Percentiles rank a stretch among this genome's conserved stretches.
phyloP scores from a whole-genome alignment of 2,329 filamentous ascomycete species.

The Xylariaceae sp. region DNA sequence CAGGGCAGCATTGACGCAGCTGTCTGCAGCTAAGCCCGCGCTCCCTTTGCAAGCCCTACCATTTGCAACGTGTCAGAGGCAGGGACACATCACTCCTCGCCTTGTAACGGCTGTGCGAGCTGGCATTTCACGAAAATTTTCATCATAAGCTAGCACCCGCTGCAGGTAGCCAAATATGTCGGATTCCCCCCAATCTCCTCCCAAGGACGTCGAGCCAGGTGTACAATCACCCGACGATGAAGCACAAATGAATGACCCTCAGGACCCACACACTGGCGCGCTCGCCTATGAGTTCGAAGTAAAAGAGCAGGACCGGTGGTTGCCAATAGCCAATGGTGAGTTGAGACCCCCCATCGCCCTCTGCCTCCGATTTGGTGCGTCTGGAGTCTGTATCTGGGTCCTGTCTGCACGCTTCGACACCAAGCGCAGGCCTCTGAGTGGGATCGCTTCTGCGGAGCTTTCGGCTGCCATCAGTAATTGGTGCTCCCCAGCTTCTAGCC shows the following conservation, averaged over 20 bases:
- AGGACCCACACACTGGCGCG: conserved; percentile 71
- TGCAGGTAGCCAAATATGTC: conserved; percentile 86
- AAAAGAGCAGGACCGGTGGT: conserved; percentile 99
- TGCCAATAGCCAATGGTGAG: conserved; percentile 99
- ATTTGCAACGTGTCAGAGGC: conserved; percentile 56
- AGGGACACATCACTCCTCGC: conserved; percentile 54
- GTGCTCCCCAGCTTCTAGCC: conserved; percentile 25
- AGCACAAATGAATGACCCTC: conserved; percentile 85
- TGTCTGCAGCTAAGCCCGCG: conserved; percentile 51
- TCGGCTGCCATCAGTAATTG: conserved; percentile 35
- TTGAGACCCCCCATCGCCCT: conserved; percentile 41
- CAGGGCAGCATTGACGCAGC: conserved; percentile 49
- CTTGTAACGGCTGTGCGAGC: conserved; percentile 51
- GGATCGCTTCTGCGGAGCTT: conserved; percentile 47
- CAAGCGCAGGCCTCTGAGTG: conserved; percentile 36
- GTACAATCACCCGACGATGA: conserved; percentile 92
- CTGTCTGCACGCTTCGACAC: conserved; percentile 31
- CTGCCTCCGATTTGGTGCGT: conserved; percentile 49
- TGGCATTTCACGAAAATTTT: conserved; percentile 51
- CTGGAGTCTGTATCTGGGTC: conserved; percentile 38
- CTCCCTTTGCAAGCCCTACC: conserved; percentile 49
- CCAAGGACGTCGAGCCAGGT: conserved; percentile 91
- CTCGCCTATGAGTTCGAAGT: conserved; percentile 92
- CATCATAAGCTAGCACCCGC: conserved; percentile 60
- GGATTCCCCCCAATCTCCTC: conserved; percentile 77